These are phyloP conservation scores for Fragosphaeria purpurea DNA, from an alignment of 2,329 filamentous ascomycete genomes.

Conservation along the genomic window DNA sequence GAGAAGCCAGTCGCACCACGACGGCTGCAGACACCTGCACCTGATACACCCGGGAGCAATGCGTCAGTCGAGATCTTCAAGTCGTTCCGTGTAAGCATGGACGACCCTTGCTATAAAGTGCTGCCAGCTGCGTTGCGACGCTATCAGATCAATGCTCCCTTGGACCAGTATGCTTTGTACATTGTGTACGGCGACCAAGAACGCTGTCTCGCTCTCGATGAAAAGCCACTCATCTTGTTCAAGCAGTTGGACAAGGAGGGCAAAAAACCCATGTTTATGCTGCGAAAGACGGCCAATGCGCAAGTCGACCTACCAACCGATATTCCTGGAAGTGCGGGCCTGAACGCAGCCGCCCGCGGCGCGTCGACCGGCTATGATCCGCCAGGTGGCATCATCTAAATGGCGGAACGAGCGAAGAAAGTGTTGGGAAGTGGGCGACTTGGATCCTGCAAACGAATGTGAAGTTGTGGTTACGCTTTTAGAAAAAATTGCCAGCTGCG, in stretches of 20 bases:
- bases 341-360: conserved; percentile 35
- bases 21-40: conserved; percentile 51
- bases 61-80: conserved; percentile 92
- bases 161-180: conserved; percentile 94
- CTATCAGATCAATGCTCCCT: conserved; percentile 96
- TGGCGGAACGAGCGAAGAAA: background rate
- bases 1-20: conserved; percentile 38
- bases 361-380: conserved; percentile 42
- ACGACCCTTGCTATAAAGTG: conserved; percentile 96
- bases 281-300: conserved; percentile 56
- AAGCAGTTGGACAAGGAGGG: conserved; percentile 96
- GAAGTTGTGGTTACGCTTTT: too few species aligned
- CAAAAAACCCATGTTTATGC: conserved; percentile 99
- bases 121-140: conserved; percentile 91
- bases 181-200: conserved; percentile 99
- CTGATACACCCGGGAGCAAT: conserved; percentile 49
- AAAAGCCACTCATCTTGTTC: conserved; percentile 90
- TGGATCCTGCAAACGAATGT: background rate
- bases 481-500: too few species aligned
- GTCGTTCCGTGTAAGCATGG: conserved; percentile 94
- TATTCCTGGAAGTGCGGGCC: conserved; percentile 43
- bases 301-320: conserved; percentile 34
- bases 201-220: conserved; percentile 79
- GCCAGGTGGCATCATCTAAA: conserved; percentile 48
- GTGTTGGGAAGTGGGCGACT: background rate